These are phyloP conservation scores for Polygonum aviculare DNA, from an alignment of 148 eudicot species.

Conservation along the genomic window DNA sequence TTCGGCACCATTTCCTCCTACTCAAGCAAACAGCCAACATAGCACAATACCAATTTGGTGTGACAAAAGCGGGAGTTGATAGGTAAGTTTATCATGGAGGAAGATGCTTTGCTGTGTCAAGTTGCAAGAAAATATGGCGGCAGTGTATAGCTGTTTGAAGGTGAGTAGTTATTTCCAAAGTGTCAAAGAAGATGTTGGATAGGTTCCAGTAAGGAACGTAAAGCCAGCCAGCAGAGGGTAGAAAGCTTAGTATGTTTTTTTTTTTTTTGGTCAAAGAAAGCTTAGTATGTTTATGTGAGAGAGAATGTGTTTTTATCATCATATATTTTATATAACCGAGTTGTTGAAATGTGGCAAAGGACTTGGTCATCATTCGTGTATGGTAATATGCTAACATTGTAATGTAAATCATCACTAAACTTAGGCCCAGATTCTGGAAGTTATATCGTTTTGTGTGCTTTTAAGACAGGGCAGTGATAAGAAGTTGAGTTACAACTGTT, in stretches of 20 bases:
- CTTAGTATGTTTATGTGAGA: not conserved
- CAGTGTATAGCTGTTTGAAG: constrained; percentile 5
- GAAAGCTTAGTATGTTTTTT: too few relatives aligned
- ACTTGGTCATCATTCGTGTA: not conserved
- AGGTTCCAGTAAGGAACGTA: not conserved
- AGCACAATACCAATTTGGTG: not conserved
- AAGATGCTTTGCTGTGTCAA: not conserved
- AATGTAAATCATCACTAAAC: not conserved
- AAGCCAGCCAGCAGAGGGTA: not conserved
- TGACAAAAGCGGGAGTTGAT: not conserved
- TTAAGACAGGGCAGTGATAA: too few relatives aligned
- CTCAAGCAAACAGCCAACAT: constrained; percentile 19
- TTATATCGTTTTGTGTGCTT: too few relatives aligned
- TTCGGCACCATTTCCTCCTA: constrained; percentile 23
- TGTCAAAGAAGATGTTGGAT: not conserved
- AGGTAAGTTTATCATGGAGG: not conserved
- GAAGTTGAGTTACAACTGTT: too few relatives aligned
- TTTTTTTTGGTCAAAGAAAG: too few relatives aligned
- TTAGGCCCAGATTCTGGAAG: too few relatives aligned
- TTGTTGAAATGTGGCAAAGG: not conserved
- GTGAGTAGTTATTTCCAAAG: not conserved
- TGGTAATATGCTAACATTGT: not conserved
- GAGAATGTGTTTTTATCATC: not conserved
- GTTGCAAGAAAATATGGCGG: not conserved
- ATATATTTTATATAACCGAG: not conserved